Conservation (phyloP, 352 stramenopile species). For the Pythium sp. region DNA sequence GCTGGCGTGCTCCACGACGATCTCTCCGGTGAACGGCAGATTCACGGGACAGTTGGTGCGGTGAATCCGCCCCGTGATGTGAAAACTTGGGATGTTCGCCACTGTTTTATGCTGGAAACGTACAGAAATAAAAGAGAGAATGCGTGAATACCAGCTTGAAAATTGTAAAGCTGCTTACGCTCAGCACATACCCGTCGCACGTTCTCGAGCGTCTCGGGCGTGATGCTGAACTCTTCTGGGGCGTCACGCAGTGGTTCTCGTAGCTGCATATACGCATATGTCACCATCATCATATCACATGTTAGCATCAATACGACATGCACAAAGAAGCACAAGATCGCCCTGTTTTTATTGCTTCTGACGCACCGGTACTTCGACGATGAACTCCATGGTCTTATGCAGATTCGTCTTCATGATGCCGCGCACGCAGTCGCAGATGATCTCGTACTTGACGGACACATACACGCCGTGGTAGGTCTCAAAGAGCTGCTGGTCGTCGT, state of each 20-base stretch:
- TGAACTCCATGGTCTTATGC: conserved; percentile 87
- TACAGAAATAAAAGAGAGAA: conserved; percentile 6
- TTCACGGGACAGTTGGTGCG: conserved; percentile 90
- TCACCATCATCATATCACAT: conserved; percentile 2
- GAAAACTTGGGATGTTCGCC: conserved; percentile 68
- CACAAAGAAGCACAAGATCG: background rate
- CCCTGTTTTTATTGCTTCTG: background rate
- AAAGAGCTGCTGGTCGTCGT: conserved; percentile 66
- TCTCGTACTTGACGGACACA: conserved; percentile 89
- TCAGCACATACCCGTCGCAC: conserved; percentile 39
- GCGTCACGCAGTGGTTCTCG: conserved; percentile 55
- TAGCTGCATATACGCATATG: conserved; percentile 26
- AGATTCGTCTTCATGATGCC: conserved; percentile 87
- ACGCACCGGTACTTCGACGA: conserved; percentile 86
- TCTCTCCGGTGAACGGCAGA: conserved; percentile 87
- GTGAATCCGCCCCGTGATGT: conserved; percentile 81
- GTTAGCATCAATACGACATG: background rate
- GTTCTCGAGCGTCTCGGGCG: conserved; percentile 83
- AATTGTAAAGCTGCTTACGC: no score
- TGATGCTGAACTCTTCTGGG: conserved; percentile 80
- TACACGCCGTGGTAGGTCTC: conserved; percentile 94
- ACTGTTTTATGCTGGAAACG: conserved; percentile 39
- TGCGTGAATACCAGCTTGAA: background rate
- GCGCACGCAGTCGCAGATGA: conserved; percentile 79
- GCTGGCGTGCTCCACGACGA: conserved; percentile 75